Base-by-base conservation (phyloP, 2,329 filamentous ascomycete genomes). In the Penicillium frequentans region DNA sequence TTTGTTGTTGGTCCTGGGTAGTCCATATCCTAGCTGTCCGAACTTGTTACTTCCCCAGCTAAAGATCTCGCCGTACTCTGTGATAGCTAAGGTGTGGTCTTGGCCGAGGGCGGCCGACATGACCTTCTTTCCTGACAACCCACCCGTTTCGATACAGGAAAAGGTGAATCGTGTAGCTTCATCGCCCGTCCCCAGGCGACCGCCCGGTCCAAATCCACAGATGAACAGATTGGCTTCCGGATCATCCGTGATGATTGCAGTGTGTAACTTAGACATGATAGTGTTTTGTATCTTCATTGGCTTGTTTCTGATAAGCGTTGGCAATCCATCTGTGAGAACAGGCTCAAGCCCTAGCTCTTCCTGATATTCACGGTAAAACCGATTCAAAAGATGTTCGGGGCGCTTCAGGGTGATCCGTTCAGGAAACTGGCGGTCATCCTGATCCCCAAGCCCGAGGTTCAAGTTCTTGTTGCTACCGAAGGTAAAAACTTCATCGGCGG, bases 381-480 rank as follows among this genome's bases (percentile, higher is more conserved):
- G 82, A 49, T 85, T 84, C 14, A 96, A 73, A 1, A 98, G 80
- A 68, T 91, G 86, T 24, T 90, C 87, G 0, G 95, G 91, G 16
- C 93, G 86, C 54, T 86, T 84, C 33, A 98, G 75, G 31, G 82
- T 79, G 11, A 97, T 86, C 10, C 91, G 89, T 72, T 98, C 95
- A 0, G 95, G 95, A 67, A 89, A 96, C 62, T 98, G 93, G 3
- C 95, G 87, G 70, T 99, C 93, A 71, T 97, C 92, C 68, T 96
- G 89, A 70, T 99, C 93, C n/a, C 93, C 93, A 58, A 98, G 88
- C 1, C 95, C 95, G 23, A 99, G 83, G 0, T 90, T 95, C 10
- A 96, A 77, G 65, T 99, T 99, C 70, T 95, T 96, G 76, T 97
- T 99, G 75, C 93, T 98, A 49, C 95, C 95, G 75, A 98, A 97